These are phyloP conservation scores for Oleoguttula mirabilis DNA, from an alignment of 495 filamentous ascomycete genomes.

Conservation along the genomic window DNA sequence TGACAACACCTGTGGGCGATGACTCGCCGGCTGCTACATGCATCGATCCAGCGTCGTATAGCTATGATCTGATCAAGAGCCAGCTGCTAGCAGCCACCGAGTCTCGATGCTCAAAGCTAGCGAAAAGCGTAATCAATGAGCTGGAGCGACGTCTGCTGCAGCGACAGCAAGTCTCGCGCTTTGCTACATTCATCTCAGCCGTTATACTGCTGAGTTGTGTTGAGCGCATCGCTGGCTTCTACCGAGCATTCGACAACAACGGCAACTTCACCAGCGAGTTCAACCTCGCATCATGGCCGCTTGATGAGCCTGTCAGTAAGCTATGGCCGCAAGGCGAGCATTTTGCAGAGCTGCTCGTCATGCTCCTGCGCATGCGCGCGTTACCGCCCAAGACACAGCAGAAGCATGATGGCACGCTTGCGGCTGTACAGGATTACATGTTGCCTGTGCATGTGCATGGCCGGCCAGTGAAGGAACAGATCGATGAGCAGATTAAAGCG, in stretches of 20 bases:
- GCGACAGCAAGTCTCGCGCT: constrained; percentile 56
- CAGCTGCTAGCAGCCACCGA: constrained; percentile 67
- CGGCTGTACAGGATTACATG: neutral
- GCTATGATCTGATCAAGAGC: constrained; percentile 44
- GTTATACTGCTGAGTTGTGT: constrained; percentile 67
- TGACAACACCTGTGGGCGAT: constrained; percentile 1
- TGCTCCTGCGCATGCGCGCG: constrained; percentile 62
- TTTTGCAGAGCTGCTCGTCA: constrained; percentile 58
- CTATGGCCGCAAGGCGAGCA: constrained; percentile 60
- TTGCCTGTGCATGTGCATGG: neutral
- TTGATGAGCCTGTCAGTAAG: constrained; percentile 52
- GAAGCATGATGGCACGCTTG: constrained; percentile 2
- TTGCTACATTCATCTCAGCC: constrained; percentile 63
- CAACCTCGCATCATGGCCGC: constrained; percentile 43
- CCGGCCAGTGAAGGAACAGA: neutral
- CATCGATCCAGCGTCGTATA: constrained; percentile 28
- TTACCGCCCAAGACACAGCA: constrained; percentile 51
- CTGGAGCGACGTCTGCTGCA: constrained; percentile 64
- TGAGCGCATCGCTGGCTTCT: constrained; percentile 75
- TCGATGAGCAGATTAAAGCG: constrained; percentile 1
- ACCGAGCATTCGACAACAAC: constrained; percentile 25
- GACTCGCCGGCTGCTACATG: neutral
- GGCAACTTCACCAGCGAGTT: neutral
- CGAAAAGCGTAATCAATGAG: constrained; percentile 58
- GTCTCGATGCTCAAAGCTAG: constrained; percentile 52